These are phyloP conservation scores for Trichosanthes truncata DNA, from an alignment of 306 rosid species.

Conservation along the genomic window DNA sequence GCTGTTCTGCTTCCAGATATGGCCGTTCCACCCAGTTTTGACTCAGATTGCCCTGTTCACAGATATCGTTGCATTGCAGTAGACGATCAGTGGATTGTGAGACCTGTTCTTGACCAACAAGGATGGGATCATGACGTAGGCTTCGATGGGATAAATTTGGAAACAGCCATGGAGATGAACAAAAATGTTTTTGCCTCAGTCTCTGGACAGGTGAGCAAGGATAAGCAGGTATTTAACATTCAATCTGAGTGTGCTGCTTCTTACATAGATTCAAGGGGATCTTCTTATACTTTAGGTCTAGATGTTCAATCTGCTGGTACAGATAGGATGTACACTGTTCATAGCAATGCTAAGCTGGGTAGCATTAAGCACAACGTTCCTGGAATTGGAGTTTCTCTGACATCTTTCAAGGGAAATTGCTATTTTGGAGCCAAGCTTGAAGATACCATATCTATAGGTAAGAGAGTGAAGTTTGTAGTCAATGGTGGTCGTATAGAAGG, in stretches of 20 bases:
- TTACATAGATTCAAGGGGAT: constrained; percentile 50
- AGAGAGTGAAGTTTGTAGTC: constrained; percentile 59
- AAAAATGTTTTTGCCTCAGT: constrained; percentile 42
- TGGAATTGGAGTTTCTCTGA: constrained; percentile 74
- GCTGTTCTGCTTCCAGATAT: constrained; percentile 75
- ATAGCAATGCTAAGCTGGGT: constrained; percentile 53
- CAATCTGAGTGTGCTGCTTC: constrained; percentile 78
- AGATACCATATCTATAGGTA: constrained; percentile 68
- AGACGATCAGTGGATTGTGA: constrained; percentile 63
- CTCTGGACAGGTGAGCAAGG: constrained; percentile 75
- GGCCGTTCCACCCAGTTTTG: constrained; percentile 74
- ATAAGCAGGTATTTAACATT: constrained; percentile 63
- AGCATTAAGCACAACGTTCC: constrained; percentile 48
- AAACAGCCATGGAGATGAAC: constrained; percentile 48
- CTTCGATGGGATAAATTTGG: constrained; percentile 82
- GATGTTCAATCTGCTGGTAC: constrained; percentile 79
- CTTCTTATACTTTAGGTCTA: constrained; percentile 49
- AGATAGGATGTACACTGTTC: constrained; percentile 57
- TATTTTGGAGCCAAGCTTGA: constrained; percentile 79
- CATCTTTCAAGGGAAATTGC: constrained; percentile 56
- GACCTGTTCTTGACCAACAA: constrained; percentile 92
- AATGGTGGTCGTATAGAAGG: constrained; percentile 68
- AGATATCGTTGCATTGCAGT: constrained; percentile 72
- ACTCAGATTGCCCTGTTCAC: constrained; percentile 45
- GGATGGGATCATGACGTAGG: constrained; percentile 97